Conservation (phyloP, 139 green algal species). For the Micromonas commoda region DNA sequence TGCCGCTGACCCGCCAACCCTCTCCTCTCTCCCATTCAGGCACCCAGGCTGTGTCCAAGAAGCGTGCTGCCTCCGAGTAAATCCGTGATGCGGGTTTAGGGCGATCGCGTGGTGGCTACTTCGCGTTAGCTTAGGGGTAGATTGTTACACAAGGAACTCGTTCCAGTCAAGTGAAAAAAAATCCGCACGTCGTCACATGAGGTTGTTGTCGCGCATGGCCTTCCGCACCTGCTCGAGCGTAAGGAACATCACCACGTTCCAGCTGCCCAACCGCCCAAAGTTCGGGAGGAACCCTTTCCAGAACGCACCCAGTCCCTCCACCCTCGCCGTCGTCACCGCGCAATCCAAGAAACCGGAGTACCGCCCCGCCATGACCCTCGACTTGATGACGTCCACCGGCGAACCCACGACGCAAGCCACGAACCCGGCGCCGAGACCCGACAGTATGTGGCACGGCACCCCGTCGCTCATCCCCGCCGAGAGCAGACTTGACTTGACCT, state of each 20-base stretch:
- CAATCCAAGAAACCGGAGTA: constrained; percentile 85
- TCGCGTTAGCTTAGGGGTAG: background rate
- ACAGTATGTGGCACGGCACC: constrained; percentile 38
- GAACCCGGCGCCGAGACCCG: constrained; percentile 85
- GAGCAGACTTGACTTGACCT: constrained; percentile 50
- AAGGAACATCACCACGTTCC: constrained; percentile 97
- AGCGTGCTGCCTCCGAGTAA: background rate
- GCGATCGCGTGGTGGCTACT: background rate
- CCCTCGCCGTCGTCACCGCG: constrained; percentile 81
- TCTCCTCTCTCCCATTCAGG: background rate
- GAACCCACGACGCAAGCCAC: constrained; percentile 89
- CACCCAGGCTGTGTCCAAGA: background rate
- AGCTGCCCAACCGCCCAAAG: constrained; percentile 75
- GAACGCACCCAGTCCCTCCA: constrained; percentile 81
- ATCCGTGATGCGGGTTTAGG: background rate
- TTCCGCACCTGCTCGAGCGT: constrained; percentile 66
- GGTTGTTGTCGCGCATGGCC: background rate
- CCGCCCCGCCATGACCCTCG: constrained; percentile 77
- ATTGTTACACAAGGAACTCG: background rate
- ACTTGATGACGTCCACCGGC: constrained; percentile 97
- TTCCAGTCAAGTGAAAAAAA: background rate
- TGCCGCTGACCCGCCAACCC: background rate
- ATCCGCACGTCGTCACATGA: background rate
- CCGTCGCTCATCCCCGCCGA: constrained; percentile 38
- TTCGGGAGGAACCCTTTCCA: constrained; percentile 97